Percentiles rank a stretch among this genome's conserved stretches.
phyloP scores from a whole-genome alignment of 83 land plant genomes.

The Picea abies region DNA sequence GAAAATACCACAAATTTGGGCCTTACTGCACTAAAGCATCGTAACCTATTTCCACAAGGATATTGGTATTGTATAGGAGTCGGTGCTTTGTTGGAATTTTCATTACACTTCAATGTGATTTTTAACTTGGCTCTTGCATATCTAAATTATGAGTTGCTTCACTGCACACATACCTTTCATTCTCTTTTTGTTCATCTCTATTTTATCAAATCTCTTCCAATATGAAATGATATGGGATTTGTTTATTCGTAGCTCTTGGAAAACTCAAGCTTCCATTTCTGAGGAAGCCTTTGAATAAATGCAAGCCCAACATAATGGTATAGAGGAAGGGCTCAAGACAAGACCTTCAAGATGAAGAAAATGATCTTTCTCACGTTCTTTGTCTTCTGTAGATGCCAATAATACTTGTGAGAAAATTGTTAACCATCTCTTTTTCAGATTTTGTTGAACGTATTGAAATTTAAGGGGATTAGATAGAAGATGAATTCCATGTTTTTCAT shows the following conservation, averaged over 20 bases:
- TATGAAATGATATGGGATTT: background rate
- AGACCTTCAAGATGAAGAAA: conserved; percentile 10
- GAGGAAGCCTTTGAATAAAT: conserved; percentile 53
- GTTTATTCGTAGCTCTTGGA: conserved; percentile 53
- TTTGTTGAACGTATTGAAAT: background rate
- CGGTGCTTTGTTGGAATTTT: conserved; percentile 70
- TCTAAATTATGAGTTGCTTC: conserved; percentile 56
- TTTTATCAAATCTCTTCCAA: background rate
- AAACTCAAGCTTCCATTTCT: conserved; percentile 69
- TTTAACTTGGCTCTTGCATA: conserved; percentile 71
- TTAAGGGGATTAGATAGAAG: background rate
- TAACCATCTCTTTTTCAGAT: background rate
- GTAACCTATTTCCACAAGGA: conserved; percentile 28
- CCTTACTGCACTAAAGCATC: conserved; percentile 29
- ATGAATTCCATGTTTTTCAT: background rate
- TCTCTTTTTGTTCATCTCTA: background rate
- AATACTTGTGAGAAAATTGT: conserved; percentile 37
- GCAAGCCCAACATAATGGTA: conserved; percentile 35
- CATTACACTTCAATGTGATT: conserved; percentile 70
- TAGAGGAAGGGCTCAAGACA: conserved; percentile 24
- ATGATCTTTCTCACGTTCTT: conserved; percentile 28
- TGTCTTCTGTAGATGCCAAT: conserved; percentile 51
- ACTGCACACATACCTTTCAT: background rate
- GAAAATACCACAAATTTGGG: conserved; percentile 35
- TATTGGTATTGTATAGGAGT: conserved; percentile 86